Percentiles rank a stretch among this genome's conserved stretches.
Evolutionary conservation across 2,329 filamentous ascomycete species (phyloP).

Genomic region (Chlorencoelia australis): DNA sequence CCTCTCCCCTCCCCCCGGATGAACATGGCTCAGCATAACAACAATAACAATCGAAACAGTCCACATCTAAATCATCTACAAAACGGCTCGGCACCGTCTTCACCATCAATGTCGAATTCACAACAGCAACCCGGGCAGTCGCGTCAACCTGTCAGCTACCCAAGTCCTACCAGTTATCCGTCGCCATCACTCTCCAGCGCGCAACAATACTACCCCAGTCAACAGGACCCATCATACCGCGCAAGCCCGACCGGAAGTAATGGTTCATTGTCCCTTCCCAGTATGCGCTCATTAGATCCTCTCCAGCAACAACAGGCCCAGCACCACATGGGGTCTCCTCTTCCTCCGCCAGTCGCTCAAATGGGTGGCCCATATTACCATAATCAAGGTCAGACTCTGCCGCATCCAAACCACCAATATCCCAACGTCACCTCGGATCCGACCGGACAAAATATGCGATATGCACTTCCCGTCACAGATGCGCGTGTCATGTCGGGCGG

Average conservation of each 20-base stretch:
- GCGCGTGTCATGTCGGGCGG: slow-evolving; percentile 48
- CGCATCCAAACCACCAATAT: slow-evolving; percentile 37
- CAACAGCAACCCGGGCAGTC: slow-evolving; percentile 15
- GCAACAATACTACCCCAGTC: slow-evolving; percentile 36
- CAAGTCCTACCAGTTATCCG: slow-evolving; percentile 38
- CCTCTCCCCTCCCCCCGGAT: slow-evolving; percentile 7
- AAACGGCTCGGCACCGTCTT: slow-evolving; percentile 24
- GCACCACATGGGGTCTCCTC: slow-evolving; percentile 39
- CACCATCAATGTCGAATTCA: slow-evolving; percentile 27
- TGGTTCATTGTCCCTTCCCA: slow-evolving; percentile 38
- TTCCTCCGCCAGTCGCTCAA: slow-evolving; percentile 41
- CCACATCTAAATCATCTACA: slow-evolving; percentile 22
- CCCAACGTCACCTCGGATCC: slow-evolving; percentile 36
- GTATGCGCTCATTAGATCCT: slow-evolving; percentile 39
- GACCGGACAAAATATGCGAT: slow-evolving; percentile 39
- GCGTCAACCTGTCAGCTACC: slow-evolving; percentile 29
- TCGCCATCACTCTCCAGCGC: slow-evolving; percentile 36
- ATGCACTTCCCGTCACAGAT: slow-evolving; percentile 43
- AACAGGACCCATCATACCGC: slow-evolving; percentile 33
- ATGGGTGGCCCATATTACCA: slow-evolving; percentile 40
- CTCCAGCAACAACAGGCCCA: slow-evolving; percentile 27
- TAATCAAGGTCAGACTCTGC: slow-evolving; percentile 28
- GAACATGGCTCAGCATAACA: slow-evolving; percentile 19
- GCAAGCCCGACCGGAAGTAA: slow-evolving; percentile 34
- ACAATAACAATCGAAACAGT: slow-evolving; percentile 18